phyloP scores from a whole-genome alignment of 345 rosid species.

The Psidium friedrichsthalianum region DNA sequence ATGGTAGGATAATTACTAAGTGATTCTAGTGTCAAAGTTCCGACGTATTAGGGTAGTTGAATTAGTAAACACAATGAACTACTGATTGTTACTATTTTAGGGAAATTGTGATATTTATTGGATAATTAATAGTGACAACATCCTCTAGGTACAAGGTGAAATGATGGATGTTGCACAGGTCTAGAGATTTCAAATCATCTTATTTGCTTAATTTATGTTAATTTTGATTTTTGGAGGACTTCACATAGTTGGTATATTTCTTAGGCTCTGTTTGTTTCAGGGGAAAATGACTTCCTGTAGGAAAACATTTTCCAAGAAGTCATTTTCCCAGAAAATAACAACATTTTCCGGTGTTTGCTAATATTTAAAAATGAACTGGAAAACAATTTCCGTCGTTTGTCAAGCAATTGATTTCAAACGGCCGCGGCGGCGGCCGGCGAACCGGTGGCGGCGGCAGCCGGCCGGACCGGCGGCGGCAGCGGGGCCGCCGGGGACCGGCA shows the following conservation, averaged over 20 bases:
- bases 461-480: too few relatives aligned
- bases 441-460: too few relatives aligned
- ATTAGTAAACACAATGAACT: not conserved
- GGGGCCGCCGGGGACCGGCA: too few relatives aligned
- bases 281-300: too few relatives aligned
- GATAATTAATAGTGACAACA: not conserved
- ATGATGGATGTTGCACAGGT: not conserved
- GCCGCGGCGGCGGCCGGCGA: too few relatives aligned
- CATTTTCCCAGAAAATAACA: too few relatives aligned
- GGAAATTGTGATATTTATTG: not conserved
- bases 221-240: not conserved
- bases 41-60: not conserved
- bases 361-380: too few relatives aligned
- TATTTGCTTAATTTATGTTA: not conserved
- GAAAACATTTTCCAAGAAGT: too few relatives aligned
- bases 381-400: too few relatives aligned
- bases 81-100: rapidly evolving
- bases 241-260: rapidly evolving
- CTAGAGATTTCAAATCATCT: not conserved
- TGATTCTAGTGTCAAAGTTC: not conserved
- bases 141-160: not conserved
- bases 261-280: too few relatives aligned
- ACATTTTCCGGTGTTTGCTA: too few relatives aligned
- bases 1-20: not conserved
- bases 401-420: too few relatives aligned